phyloP scores from a whole-genome alignment of 2,329 filamentous ascomycete species.

The Fusarium bulbicola region DNA sequence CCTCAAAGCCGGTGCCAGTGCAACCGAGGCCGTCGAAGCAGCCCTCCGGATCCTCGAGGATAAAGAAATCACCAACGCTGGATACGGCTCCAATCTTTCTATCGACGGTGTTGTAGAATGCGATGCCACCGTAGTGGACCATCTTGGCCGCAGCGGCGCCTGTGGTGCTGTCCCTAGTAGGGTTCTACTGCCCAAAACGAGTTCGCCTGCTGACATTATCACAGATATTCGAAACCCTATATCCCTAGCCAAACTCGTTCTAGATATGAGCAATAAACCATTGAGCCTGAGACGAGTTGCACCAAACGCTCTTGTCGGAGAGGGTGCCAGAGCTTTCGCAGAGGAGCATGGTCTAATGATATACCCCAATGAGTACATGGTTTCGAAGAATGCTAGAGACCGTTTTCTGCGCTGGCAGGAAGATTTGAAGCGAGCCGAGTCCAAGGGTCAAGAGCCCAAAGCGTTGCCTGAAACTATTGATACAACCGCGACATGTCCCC shows the following conservation, averaged over 20 bases:
- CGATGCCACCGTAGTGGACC: constrained; percentile 92
- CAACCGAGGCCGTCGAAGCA: constrained; percentile 88
- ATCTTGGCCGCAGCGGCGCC: constrained; percentile 89
- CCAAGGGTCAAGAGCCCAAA: constrained; percentile 48
- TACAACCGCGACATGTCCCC: constrained; percentile 34
- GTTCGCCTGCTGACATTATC: background rate
- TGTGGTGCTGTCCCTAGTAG: constrained; percentile 90
- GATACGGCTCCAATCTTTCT: constrained; percentile 93
- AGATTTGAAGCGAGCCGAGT: constrained; percentile 73
- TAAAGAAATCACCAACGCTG: constrained; percentile 94
- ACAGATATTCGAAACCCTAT: constrained; percentile 93
- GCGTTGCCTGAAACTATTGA: constrained; percentile 19
- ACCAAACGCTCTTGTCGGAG: constrained; percentile 87
- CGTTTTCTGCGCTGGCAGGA: constrained; percentile 82
- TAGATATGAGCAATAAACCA: constrained; percentile 78
- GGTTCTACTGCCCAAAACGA: constrained; percentile 47
- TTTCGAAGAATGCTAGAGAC: constrained; percentile 82
- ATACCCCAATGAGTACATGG: constrained; percentile 77
- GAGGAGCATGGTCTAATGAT: constrained; percentile 78
- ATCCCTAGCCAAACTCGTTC: constrained; percentile 81
- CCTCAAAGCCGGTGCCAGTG: constrained; percentile 79
- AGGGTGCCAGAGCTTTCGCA: constrained; percentile 89
- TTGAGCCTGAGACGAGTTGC: constrained; percentile 90
- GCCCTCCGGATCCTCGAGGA: constrained; percentile 91
- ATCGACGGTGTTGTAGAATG: constrained; percentile 93